Base-by-base conservation (phyloP, 192 early-diverging fungal species). In the Mortierella hygrophila region DNA sequence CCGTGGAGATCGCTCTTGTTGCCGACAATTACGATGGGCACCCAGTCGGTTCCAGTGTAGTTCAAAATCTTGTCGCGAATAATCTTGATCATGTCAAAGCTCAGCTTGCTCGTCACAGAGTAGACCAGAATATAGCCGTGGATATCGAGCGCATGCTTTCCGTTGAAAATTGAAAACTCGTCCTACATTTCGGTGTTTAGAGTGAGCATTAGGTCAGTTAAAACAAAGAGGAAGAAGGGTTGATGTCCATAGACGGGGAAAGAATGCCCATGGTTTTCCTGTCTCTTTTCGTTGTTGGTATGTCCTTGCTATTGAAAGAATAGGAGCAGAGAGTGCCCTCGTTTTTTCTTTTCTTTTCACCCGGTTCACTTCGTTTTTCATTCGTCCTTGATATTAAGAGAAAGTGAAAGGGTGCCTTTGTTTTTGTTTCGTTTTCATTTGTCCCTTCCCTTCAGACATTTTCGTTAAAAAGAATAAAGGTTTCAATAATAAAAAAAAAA, bases 61-160 rank as follows among this genome's bases (percentile, higher is more conserved):
- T 97, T 95, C 75, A 99, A 90, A 72, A 99, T 97, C 88, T 99
- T 99, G 80, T 98, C 97, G 13, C 97, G 91, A 70, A 99, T 95
- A 52, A 97, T 94, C 76, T 93, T 91, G 63, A 94, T 93, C 91
- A 99, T 96, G 65, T 99, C 98, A 85, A 98, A 96, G 68, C 95
- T 96, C 55, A 94, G 92, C 52, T 93, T 89, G 63, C 94, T 95
- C 38, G 94, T 93, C 41, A 99, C 94, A 3, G 98, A 98, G 85
- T 98, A 99, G 35, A 95, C 96, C 44, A 99, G 91, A 57, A 99
- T 94, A 85, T 97, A 99, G 11, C 97, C 98, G 88, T 99, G 97
- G 55, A 97, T 95, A 26, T 97, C 94, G 2, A 97, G 92, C 1
- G 95, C 95, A 85, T 97, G 97, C 49, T 95, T 94, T n/a, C 95